These are phyloP conservation scores for Kickxella alabastrina DNA, from an alignment of 192 early-diverging fungal species.

Conservation along the genomic window DNA sequence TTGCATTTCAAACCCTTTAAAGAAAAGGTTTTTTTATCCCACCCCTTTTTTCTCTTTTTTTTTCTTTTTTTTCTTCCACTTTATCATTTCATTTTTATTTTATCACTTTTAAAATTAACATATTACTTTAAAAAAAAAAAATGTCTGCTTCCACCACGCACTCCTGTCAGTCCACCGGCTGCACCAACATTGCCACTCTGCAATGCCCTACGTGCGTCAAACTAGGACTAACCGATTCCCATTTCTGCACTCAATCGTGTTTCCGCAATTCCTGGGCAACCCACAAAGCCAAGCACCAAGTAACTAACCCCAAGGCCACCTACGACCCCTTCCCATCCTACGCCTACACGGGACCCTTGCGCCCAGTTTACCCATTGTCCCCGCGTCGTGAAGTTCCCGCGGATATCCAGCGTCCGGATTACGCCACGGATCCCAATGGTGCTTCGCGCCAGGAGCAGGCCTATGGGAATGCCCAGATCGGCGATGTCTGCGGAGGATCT, in stretches of 20 bases:
- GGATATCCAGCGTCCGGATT: slow-evolving; percentile 68
- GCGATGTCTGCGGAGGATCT: slow-evolving; percentile 69
- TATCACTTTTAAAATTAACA: background rate
- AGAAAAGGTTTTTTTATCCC: background rate
- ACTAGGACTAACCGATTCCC: slow-evolving; percentile 58
- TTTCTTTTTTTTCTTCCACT: background rate
- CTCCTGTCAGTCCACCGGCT: slow-evolving; percentile 52
- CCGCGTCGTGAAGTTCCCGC: slow-evolving; percentile 64
- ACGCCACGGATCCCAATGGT: slow-evolving; percentile 60
- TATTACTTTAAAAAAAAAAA: background rate
- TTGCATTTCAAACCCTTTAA: background rate
- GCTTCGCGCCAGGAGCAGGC: slow-evolving; percentile 71
- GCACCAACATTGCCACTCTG: slow-evolving; percentile 62
- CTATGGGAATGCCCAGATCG: slow-evolving; percentile 66
- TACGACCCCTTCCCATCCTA: slow-evolving; percentile 63
- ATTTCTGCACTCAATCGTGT: slow-evolving; percentile 78
- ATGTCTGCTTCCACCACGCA: slow-evolving; percentile 1
- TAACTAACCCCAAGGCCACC: slow-evolving; percentile 22
- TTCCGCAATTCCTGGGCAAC: slow-evolving; percentile 66
- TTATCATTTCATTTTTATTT: background rate
- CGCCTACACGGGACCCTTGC: slow-evolving; percentile 62
- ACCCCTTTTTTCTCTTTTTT: too few relatives aligned
- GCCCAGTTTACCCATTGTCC: slow-evolving; percentile 74
- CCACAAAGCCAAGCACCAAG: slow-evolving; percentile 40
- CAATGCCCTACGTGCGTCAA: slow-evolving; percentile 84